Evolutionary conservation across 805 yeast genomes (phyloP), one percentile per base, ranked within the genome.

Genomic region (Kodamaea hsintzibuensis): DNA sequence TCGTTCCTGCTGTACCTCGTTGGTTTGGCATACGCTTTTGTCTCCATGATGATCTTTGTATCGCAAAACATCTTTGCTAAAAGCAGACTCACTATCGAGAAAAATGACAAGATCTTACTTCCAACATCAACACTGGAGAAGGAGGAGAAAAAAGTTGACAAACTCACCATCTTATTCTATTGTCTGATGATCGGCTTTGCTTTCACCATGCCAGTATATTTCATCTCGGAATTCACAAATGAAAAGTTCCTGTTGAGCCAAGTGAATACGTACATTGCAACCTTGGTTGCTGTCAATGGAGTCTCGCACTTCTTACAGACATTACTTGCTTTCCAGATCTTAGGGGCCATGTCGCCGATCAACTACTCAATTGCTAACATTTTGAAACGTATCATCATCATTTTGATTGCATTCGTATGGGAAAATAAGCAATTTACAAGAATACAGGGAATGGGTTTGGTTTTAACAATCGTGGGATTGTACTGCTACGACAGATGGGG

Each of bases 1-100:
- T 38, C 60, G 12, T 52, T 52, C 18, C 55, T 60, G 9, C 58
- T 52, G 37, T 66, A 70, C 55, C 22, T 62, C 14, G 52, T 61
- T 8, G 87, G 87, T 2, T 70, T 82, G 55, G 43, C 70, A 7
- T 82, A 76, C 64, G 85, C 86, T 7, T 79, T 81, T 53, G 55
- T 78, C 17, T 80, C 84, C 42, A 82, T 82, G 86, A 57, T 82
- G 30, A 87, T 88, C 35, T 88, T 88, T 69, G 96, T 88, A 10
- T 75, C 85, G 7, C 96, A 88, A 64, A 88, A 88, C 64, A 86
- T 88, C 52, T 88, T 86, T 71, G 91, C 93, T n/a, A 88, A 88
- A 63, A 82, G 79, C 59, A 80, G 86, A 51, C 69, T 88, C 50
- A 86, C 92, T 1, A 71, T 77, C 52, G 79, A 76, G 50, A 57